Conservation (phyloP, 139 green algal species). For the Haematococcus lacustris region DNA sequence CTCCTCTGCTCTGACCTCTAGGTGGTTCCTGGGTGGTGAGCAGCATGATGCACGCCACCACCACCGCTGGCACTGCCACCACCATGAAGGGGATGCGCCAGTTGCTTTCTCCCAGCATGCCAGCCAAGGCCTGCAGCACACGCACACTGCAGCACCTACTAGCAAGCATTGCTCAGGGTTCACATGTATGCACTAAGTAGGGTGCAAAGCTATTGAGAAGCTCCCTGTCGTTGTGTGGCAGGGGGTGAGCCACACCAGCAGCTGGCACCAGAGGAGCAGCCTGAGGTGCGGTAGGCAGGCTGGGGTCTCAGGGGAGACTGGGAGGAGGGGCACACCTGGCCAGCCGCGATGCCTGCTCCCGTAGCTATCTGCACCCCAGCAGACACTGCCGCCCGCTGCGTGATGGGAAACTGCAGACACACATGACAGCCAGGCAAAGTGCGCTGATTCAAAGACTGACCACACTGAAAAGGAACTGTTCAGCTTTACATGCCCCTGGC, state of each 20-base stretch:
- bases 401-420: conserved; percentile 26
- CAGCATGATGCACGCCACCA: conserved; percentile 52
- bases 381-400: conserved; percentile 21
- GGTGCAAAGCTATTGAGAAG: too few relatives aligned
- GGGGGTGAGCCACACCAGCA: too few relatives aligned
- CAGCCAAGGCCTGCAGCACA: neutral
- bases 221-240: too few relatives aligned
- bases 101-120: conserved; percentile 6
- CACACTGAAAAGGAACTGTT: neutral
- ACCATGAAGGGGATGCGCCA: conserved; percentile 84
- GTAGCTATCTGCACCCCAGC: conserved; percentile 59
- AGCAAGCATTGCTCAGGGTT: too few relatives aligned
- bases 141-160: too few relatives aligned
- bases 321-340: conserved; percentile 39
- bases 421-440: neutral
- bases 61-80: conserved; percentile 53
- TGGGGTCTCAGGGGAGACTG: too few relatives aligned
- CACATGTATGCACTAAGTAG: too few relatives aligned
- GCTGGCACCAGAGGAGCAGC: too few relatives aligned
- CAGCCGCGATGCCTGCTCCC: conserved; percentile 54
- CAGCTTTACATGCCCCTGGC: neutral
- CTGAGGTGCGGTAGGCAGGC: too few relatives aligned
- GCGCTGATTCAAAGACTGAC: neutral
- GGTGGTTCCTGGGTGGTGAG: conserved; percentile 50
- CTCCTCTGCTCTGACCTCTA: too few relatives aligned